Base-by-base conservation (phyloP, 176 grass and related monocot genomes). In the Carex littledalei region DNA sequence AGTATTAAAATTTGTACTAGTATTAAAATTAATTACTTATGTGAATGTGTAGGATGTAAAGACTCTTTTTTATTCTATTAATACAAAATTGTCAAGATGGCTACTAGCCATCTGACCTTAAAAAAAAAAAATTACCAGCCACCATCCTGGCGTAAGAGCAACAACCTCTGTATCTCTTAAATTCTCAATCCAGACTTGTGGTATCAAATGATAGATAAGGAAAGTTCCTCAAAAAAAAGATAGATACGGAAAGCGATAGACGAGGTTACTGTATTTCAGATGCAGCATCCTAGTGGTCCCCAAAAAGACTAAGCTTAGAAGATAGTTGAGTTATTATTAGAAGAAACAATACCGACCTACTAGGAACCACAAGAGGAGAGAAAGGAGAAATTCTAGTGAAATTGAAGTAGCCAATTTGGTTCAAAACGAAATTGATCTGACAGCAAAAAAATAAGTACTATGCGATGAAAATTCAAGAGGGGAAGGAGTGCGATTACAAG, bases 291-390 rank as follows among this genome's bases (percentile, higher is more conserved):
- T 34, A 22, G 20, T 24, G 61, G 61, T 20, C 20, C 34, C 79
- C 29, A 10, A 34, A n/a, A 52, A 29, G 81, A 66, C 81, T 67
- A 83, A 83, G 63, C 81, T 83, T 83, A 55, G 81, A 83, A 83
- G 13, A 32, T 6, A 29, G 50, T 34, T 34, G 49, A 18, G 50
- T 55, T 50, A 18, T 8, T 56, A 16, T 54, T 21, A 20, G 17
- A 77, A 77, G 49, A 77, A 77, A 22, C 69, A 50, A 49, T 29
- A 55, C 49, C 2, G 0, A 77, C 73, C 22, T 31, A 55, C 49
- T 32, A 55, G 22, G 12, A 77, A 0, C n/a, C 49, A 54, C 10
- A 15, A 77, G 47, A 54, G 13, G 52, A 9, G 47, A 22, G 14
- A 78, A 2, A 78, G 50, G 24, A 55, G 49, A 78, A 78, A 78